Evolutionary conservation across 2,329 filamentous ascomycete species (phyloP).

Genomic region (Pseudogymnoascus sp.): DNA sequence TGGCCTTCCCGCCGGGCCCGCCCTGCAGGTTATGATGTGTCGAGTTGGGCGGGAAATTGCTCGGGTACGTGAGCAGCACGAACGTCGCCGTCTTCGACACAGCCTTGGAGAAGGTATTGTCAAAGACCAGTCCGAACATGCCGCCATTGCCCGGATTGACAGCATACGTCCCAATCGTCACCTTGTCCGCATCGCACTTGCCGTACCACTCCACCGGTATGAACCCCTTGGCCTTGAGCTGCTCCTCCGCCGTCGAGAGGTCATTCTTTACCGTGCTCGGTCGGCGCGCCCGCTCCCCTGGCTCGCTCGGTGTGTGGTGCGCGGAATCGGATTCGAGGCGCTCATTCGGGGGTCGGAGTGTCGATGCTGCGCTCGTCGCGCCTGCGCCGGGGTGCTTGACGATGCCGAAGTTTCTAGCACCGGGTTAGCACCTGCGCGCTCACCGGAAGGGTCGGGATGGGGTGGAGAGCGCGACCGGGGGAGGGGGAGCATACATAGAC

Average conservation of each 20-base stretch:
- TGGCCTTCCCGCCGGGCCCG: slow-evolving; percentile 16
- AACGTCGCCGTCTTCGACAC: slow-evolving; percentile 92
- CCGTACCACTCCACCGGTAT: slow-evolving; percentile 75
- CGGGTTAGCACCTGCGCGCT: not conserved
- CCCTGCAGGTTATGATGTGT: slow-evolving; percentile 54
- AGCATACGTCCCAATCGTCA: slow-evolving; percentile 82
- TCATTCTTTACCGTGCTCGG: slow-evolving; percentile 47
- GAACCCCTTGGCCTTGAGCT: slow-evolving; percentile 58
- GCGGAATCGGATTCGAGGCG: not conserved
- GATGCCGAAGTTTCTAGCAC: slow-evolving; percentile 76
- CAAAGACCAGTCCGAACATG: slow-evolving; percentile 94
- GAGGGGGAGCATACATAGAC: slow-evolving; percentile 57
- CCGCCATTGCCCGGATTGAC: slow-evolving; percentile 67
- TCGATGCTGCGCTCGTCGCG: not conserved
- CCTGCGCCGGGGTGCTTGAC: slow-evolving; percentile 88
- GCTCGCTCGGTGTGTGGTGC: not conserved
- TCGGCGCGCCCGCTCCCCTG: slow-evolving; percentile 31
- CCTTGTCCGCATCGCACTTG: slow-evolving; percentile 93
- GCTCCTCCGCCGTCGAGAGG: slow-evolving; percentile 50
- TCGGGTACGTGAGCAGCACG: slow-evolving; percentile 88
- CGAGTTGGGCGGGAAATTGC: slow-evolving; percentile 66
- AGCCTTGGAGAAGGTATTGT: slow-evolving; percentile 97
- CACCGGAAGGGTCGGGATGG: not conserved
- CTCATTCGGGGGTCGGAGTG: not conserved
- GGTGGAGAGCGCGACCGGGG: not conserved